A percentile compares a stretch with the other conserved stretches of the same genome.
Conservation (phyloP, 2,329 filamentous ascomycete genomes). For the Epichloe aotearoae region DNA sequence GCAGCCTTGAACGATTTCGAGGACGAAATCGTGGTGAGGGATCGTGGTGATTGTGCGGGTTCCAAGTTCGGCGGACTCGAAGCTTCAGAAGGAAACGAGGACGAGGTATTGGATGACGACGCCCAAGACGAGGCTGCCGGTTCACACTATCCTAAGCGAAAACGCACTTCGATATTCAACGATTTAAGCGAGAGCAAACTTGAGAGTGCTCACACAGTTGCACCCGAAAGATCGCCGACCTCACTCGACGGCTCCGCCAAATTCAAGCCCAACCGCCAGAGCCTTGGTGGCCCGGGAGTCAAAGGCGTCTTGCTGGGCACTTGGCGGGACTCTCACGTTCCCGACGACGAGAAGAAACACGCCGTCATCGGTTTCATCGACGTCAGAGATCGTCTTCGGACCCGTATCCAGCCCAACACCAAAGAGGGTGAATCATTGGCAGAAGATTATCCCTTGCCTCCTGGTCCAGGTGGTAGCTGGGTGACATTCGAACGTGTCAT, state of each 20-base stretch:
- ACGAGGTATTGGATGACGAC: conserved; percentile 31
- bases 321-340: conserved; percentile 45
- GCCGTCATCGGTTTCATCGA: conserved; percentile 51
- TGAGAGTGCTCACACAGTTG: conserved; percentile 19
- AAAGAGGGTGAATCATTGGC: conserved; percentile 34
- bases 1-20: conserved; percentile 27
- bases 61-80: conserved; percentile 14
- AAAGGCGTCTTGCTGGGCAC: conserved; percentile 42
- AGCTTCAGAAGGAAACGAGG: conserved; percentile 23
- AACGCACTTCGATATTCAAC: conserved; percentile 36
- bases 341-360: conserved; percentile 37
- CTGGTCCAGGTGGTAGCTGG: conserved; percentile 49
- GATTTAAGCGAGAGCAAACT: conserved; percentile 36
- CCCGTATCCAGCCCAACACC: conserved; percentile 39
- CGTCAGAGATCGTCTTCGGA: conserved; percentile 44
- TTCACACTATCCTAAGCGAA: conserved; percentile 40
- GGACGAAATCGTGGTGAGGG: conserved; percentile 41
- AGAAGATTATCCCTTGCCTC: conserved; percentile 34
- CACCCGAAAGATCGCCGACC: conserved; percentile 16
- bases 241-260: conserved; percentile 11
- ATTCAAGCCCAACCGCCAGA: conserved; percentile 16
- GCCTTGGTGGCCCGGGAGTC: conserved; percentile 15
- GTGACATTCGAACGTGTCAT: conserved; percentile 49
- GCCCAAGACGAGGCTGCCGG: conserved; percentile 23
- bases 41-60: conserved; percentile 23